Percentiles rank a stretch among this genome's conserved stretches.
These are phyloP conservation scores for Beauveria rudraprayagi DNA, from an alignment of 2,329 filamentous ascomycete genomes.

Conservation along the genomic window DNA sequence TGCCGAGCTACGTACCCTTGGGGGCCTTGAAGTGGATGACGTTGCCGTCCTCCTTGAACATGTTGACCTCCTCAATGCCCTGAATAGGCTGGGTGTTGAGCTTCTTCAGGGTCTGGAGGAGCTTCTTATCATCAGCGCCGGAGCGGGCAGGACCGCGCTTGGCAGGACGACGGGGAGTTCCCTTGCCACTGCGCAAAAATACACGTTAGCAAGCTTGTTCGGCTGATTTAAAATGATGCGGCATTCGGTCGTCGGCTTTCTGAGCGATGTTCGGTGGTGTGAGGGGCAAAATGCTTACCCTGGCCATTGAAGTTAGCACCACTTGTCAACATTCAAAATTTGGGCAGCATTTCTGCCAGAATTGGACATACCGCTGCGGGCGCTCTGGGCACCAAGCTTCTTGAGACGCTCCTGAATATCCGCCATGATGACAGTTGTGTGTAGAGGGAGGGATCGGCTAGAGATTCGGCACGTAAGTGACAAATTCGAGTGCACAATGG, in stretches of 20 bases:
- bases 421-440: slow-evolving; percentile 37
- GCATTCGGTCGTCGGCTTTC: slow-evolving; percentile 3
- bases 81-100: slow-evolving; percentile 99
- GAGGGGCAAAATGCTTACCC: slow-evolving; percentile 27
- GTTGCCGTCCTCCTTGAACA: slow-evolving; percentile 99
- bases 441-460: slow-evolving; percentile 20
- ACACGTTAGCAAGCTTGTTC: slow-evolving; percentile 22
- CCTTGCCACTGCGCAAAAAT: slow-evolving; percentile 66
- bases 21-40: slow-evolving; percentile 98
- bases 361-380: slow-evolving; percentile 57
- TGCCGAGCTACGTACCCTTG: slow-evolving; percentile 62
- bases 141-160: slow-evolving; percentile 95
- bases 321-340: slow-evolving; percentile 11
- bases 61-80: slow-evolving; percentile 99
- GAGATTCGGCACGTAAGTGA: slow-evolving; percentile 16
- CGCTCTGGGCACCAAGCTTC: slow-evolving; percentile 42
- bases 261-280: background rate
- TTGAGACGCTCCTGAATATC: slow-evolving; percentile 52
- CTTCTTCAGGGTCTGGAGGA: slow-evolving; percentile 96
- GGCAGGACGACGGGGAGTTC: slow-evolving; percentile 92
- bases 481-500: background rate
- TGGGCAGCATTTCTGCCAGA: slow-evolving; percentile 11
- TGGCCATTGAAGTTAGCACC: slow-evolving; percentile 17
- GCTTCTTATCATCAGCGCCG: slow-evolving; percentile 98
- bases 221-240: slow-evolving; percentile 5